These are phyloP conservation scores for Fagus crenata DNA, from an alignment of 306 rosid genomes.

Conservation along the genomic window DNA sequence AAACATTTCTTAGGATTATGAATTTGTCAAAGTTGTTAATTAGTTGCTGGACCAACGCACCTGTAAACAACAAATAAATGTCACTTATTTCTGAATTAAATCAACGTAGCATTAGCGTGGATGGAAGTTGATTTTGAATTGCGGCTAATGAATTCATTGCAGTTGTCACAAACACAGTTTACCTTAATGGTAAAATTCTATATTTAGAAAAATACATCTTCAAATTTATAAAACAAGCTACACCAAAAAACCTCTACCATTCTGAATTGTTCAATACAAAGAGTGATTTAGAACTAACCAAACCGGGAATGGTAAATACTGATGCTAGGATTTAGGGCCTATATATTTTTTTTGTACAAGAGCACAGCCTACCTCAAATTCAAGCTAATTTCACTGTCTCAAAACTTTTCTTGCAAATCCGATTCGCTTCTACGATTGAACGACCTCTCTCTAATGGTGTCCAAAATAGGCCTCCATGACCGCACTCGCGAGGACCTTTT, in stretches of 20 bases:
- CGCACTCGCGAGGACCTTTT: slow-evolving; percentile 37
- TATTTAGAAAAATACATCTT: background rate
- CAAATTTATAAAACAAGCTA: too few relatives aligned
- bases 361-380: background rate
- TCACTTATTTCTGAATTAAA: background rate
- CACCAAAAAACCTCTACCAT: too few relatives aligned
- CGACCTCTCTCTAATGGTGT: slow-evolving; percentile 57
- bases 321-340: too few relatives aligned
- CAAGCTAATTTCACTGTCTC: slow-evolving; percentile 18
- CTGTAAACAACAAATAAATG: background rate
- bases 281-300: too few relatives aligned
- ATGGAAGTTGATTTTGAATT: background rate
- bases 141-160: background rate
- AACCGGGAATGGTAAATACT: too few relatives aligned
- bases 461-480: slow-evolving; percentile 75
- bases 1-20: background rate
- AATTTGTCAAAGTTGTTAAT: slow-evolving; percentile 17
- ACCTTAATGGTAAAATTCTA: too few relatives aligned
- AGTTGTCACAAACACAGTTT: background rate
- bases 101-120: too few relatives aligned
- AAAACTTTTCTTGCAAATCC: slow-evolving; percentile 44
- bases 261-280: too few relatives aligned
- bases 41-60: slow-evolving; percentile 16
- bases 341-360: background rate
- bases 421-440: slow-evolving; percentile 50